Percentiles rank a stretch among this genome's conserved stretches.
These are phyloP conservation scores for Aureobasidium leucospermi DNA, from an alignment of 2,329 filamentous ascomycete species.

Conservation along the genomic window DNA sequence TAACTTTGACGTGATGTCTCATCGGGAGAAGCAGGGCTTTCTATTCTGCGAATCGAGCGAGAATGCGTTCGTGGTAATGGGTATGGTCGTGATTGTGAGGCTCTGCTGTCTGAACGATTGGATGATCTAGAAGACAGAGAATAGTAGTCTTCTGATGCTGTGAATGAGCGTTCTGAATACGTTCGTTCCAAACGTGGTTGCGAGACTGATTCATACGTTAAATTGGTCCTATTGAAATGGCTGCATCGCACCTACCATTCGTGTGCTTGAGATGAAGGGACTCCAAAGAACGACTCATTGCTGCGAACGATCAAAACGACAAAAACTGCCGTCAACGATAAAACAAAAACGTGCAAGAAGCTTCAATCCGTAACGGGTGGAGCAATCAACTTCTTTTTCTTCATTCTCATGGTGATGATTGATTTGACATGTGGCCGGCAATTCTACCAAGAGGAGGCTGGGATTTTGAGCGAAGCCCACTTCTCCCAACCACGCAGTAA, in stretches of 20 bases:
- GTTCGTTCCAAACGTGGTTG: constrained; percentile 34
- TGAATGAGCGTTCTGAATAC: constrained; percentile 39
- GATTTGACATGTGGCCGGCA: constrained; percentile 8
- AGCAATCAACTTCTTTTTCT: constrained; percentile 7
- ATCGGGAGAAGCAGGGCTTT: constrained; percentile 29
- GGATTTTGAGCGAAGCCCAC: background rate
- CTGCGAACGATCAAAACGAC: constrained; percentile 1
- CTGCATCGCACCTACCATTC: constrained; percentile 28
- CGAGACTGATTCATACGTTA: constrained; percentile 26
- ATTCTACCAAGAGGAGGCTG: constrained; percentile 7
- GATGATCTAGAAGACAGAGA: constrained; percentile 36
- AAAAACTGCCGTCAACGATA: constrained; percentile 10
- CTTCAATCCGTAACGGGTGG: background rate
- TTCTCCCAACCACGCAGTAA: constrained; percentile 1
- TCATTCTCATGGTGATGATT: background rate
- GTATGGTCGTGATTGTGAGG: constrained; percentile 14
- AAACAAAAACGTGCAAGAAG: background rate
- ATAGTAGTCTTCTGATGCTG: constrained; percentile 45
- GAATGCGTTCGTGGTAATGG: constrained; percentile 24
- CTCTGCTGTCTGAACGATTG: constrained; percentile 6
- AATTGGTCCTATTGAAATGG: background rate
- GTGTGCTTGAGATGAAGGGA: constrained; percentile 35
- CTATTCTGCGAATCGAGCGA: constrained; percentile 6
- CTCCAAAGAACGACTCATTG: constrained; percentile 16
- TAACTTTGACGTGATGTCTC: constrained; percentile 27